Percentiles rank a stretch among this genome's conserved stretches.
phyloP scores from a whole-genome alignment of 2,329 filamentous ascomycete species.

The Penicillium sp. region DNA sequence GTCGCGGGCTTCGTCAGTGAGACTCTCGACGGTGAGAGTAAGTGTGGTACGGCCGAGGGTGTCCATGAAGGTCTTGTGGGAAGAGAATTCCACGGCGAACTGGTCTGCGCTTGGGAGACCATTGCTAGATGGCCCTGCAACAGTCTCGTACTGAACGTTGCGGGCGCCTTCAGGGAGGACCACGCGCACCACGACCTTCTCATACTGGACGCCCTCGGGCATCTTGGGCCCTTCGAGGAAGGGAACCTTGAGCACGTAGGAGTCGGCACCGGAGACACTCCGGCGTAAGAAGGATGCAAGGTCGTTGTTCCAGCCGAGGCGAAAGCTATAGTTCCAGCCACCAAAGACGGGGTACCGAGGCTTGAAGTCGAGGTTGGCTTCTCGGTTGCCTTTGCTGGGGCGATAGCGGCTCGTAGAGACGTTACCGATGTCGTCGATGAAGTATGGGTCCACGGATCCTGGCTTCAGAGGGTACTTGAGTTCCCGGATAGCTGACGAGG shows the following conservation, averaged over 20 bases:
- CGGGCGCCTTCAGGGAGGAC: conserved; percentile 89
- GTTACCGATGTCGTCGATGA: conserved; percentile 94
- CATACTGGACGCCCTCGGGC: conserved; percentile 83
- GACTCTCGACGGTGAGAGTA: conserved; percentile 78
- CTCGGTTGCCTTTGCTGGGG: conserved; percentile 62
- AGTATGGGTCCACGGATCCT: conserved; percentile 87
- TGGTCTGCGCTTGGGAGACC: conserved; percentile 66
- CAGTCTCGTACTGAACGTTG: conserved; percentile 66
- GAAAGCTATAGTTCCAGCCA: conserved; percentile 98
- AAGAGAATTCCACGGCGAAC: conserved; percentile 61
- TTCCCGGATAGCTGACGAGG: conserved; percentile 78
- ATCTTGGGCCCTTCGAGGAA: conserved; percentile 93
- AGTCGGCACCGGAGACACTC: conserved; percentile 61
- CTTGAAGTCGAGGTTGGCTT: conserved; percentile 86
- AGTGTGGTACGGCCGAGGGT: conserved; percentile 86
- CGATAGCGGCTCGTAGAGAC: conserved; percentile 93
- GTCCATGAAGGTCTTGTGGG: conserved; percentile 92
- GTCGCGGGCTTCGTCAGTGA: conserved; percentile 88
- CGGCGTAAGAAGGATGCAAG: conserved; percentile 75
- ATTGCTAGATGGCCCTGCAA: conserved; percentile 70
- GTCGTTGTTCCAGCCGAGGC: conserved; percentile 92
- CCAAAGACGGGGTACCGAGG: conserved; percentile 96
- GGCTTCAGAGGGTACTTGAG: conserved; percentile 78
- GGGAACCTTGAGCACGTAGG: conserved; percentile 86
- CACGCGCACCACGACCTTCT: conserved; percentile 76